These are phyloP conservation scores for Erodium maritimum DNA, from an alignment of 345 rosid species.

Conservation along the genomic window DNA sequence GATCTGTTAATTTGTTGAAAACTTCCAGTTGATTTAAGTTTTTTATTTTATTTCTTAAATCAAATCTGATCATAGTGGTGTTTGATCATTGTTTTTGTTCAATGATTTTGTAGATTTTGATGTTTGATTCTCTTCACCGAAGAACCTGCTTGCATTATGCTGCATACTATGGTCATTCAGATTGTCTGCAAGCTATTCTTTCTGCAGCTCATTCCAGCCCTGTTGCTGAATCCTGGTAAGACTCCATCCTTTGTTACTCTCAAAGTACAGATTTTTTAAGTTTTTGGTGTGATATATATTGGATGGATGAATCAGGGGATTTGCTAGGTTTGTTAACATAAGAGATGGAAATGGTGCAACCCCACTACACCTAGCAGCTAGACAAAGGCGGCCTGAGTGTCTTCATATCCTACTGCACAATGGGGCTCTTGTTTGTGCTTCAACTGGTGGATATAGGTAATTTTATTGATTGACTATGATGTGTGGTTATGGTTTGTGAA, in stretches of 20 bases:
- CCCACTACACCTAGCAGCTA: conserved; percentile 87
- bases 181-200: conserved; percentile 74
- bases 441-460: conserved; percentile 92
- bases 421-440: conserved; percentile 93
- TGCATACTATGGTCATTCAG: conserved; percentile 75
- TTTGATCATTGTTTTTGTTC: conserved; percentile 1
- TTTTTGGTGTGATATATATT: not conserved
- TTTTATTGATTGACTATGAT: not conserved
- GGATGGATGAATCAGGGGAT: conserved; percentile 53
- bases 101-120: conserved; percentile 46
- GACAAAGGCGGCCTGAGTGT: conserved; percentile 81
- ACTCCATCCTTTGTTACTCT: not conserved
- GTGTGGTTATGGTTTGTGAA: not conserved
- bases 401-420: conserved; percentile 65
- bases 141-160: conserved; percentile 96
- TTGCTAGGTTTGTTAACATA: conserved; percentile 78
- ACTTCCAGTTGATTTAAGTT: no score
- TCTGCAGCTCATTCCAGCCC: conserved; percentile 70
- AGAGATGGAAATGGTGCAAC: conserved; percentile 91
- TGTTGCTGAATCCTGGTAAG: conserved; percentile 73
- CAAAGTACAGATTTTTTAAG: not conserved
- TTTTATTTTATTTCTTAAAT: not conserved
- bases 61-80: conserved; percentile 5
- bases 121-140: conserved; percentile 76
- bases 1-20: not conserved